A percentile compares a stretch with the other conserved stretches of the same genome.
phyloP scores from a whole-genome alignment of 441 rosid species.

The Cnidoscolus chayamansa region DNA sequence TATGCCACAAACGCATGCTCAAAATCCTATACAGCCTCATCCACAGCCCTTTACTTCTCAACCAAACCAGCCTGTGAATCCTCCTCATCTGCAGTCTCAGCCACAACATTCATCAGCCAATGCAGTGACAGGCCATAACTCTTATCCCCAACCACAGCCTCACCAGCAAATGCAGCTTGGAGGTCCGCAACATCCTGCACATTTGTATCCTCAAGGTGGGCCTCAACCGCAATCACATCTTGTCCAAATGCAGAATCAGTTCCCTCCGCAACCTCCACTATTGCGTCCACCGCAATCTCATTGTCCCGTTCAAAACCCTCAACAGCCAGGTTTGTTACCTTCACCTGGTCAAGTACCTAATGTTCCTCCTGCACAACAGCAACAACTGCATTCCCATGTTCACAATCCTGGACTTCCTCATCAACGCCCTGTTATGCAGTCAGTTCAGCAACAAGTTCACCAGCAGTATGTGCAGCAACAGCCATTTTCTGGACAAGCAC shows the following conservation, averaged over 20 bases:
- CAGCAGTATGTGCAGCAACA: constrained; percentile 47
- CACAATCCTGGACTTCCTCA: constrained; percentile 44
- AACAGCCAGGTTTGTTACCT: constrained; percentile 36
- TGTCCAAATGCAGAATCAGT: constrained; percentile 43
- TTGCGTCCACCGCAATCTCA: constrained; percentile 43
- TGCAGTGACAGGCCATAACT: constrained; percentile 57
- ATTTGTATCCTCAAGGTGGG: constrained; percentile 38
- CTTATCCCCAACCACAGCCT: constrained; percentile 49
- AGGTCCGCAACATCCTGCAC: constrained; percentile 38
- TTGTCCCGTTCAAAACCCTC: constrained; percentile 37
- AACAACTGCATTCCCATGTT: constrained; percentile 34
- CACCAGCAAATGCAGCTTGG: constrained; percentile 42
- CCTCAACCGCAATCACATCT: constrained; percentile 39
- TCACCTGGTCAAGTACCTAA: constrained; percentile 34
- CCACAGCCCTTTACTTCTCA: constrained; percentile 33
- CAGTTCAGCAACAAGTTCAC: constrained; percentile 37
- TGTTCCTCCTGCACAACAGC: constrained; percentile 37
- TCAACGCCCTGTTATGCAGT: constrained; percentile 39
- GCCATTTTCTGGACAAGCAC: constrained; percentile 45
- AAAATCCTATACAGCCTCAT: constrained; percentile 31
- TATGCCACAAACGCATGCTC: constrained; percentile 36
- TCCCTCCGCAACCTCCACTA: constrained; percentile 45
- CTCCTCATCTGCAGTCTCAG: constrained; percentile 38
- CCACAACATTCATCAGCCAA: constrained; percentile 38
- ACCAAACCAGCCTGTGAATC: constrained; percentile 36